Conservation (phyloP, 179 eudicot genomes). For the Monotropa hypopitys region DNA sequence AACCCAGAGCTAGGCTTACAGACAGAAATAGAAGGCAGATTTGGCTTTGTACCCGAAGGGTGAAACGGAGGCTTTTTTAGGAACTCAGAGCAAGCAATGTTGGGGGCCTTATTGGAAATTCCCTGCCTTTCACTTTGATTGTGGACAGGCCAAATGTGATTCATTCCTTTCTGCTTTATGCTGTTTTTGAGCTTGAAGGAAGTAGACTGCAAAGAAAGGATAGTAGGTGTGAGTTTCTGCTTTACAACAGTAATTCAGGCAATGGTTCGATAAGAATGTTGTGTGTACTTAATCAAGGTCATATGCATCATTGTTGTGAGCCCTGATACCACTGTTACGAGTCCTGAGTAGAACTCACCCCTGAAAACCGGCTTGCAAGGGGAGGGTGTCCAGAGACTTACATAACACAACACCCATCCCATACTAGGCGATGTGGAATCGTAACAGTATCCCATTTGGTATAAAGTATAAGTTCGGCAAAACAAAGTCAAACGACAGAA, state of each 20-base stretch:
- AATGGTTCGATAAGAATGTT: too few relatives aligned
- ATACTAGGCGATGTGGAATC: too few relatives aligned
- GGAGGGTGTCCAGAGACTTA: too few relatives aligned
- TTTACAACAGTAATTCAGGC: too few relatives aligned
- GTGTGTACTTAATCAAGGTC: too few relatives aligned
- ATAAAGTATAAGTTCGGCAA: neutral
- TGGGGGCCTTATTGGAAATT: constrained; percentile 6
- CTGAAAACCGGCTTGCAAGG: too few relatives aligned
- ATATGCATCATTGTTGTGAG: too few relatives aligned
- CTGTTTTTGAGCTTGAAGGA: constrained; percentile 10
- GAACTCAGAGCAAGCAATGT: constrained; percentile 18
- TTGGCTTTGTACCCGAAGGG: constrained; percentile 24
- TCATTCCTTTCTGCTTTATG: constrained; percentile 11
- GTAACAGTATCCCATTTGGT: too few relatives aligned
- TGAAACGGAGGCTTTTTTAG: constrained; percentile 26
- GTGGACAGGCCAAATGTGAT: constrained; percentile 14
- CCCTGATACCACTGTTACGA: too few relatives aligned
- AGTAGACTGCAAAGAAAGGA: constrained; percentile 13
- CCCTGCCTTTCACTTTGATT: constrained; percentile 20
- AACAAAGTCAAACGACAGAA: neutral
- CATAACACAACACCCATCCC: too few relatives aligned
- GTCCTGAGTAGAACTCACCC: too few relatives aligned
- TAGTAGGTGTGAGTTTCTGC: neutral
- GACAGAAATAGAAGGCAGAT: constrained; percentile 40
- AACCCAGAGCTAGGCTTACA: constrained; percentile 41